A percentile compares a stretch with the other conserved stretches of the same genome.
Evolutionary conservation across 2,329 filamentous ascomycete species (phyloP).

Genomic region (Thelonectria blattea): DNA sequence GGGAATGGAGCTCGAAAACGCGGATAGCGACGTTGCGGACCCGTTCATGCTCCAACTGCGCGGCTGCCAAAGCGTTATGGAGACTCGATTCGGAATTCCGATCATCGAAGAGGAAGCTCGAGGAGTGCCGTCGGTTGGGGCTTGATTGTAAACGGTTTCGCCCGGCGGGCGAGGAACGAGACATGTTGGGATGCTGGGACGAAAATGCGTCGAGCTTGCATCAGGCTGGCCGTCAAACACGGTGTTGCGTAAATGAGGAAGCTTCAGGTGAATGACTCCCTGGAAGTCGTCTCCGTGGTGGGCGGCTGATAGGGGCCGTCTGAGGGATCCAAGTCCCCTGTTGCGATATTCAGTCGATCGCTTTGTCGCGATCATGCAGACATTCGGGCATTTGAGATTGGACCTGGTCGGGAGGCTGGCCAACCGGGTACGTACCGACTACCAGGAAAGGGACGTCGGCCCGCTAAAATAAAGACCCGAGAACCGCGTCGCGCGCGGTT

Average conservation of each 20-base stretch:
- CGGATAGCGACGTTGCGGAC: conserved; percentile 60
- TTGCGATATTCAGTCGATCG: conserved; percentile 23
- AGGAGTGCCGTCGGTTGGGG: conserved; percentile 55
- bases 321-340: conserved; percentile 10
- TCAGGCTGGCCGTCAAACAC: conserved; percentile 12
- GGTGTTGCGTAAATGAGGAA: not conserved
- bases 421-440: conserved; percentile 27
- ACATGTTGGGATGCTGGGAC: conserved; percentile 43
- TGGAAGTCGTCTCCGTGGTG: not conserved
- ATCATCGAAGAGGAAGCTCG: conserved; percentile 66
- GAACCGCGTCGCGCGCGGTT: not conserved
- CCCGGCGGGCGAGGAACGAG: conserved; percentile 51
- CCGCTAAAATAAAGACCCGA: conserved; percentile 24
- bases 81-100: conserved; percentile 69
- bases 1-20: conserved; percentile 55
- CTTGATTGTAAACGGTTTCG: conserved; percentile 49
- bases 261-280: not conserved
- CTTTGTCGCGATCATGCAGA: conserved; percentile 30
- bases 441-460: conserved; percentile 2
- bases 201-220: conserved; percentile 30
- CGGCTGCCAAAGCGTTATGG: conserved; percentile 68
- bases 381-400: conserved; percentile 18
- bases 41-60: conserved; percentile 69
- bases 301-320: conserved; percentile 4
- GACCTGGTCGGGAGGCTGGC: conserved; percentile 24